Evolutionary conservation across 495 filamentous ascomycete species (phyloP).

Genomic region (Aspergillus haitiensis): DNA sequence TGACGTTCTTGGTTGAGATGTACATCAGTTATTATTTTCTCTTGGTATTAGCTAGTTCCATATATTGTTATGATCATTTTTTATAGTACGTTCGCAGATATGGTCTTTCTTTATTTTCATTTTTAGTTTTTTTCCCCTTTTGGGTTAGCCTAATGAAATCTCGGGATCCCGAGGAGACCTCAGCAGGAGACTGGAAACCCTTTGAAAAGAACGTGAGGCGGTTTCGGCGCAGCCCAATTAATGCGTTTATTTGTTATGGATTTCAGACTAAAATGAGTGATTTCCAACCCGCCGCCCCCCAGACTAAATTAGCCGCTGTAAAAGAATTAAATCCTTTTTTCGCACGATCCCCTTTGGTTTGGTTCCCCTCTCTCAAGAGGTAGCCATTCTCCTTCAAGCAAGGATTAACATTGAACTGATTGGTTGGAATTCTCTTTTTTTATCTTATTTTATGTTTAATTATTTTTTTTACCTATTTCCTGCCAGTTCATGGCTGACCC

Average conservation of each 20-base stretch:
- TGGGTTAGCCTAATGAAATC: slow-evolving; percentile 3
- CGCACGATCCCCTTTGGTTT: slow-evolving; percentile 12
- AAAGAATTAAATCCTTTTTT: slow-evolving; percentile 1
- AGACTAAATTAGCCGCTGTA: neutral
- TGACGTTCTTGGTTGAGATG: slow-evolving; percentile 2
- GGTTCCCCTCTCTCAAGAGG: slow-evolving; percentile 1
- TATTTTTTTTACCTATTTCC: neutral
- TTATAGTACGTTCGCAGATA: neutral
- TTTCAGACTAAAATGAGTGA: slow-evolving; percentile 7
- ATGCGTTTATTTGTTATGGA: neutral
- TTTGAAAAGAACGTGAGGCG: neutral
- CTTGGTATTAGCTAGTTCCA: slow-evolving; percentile 14
- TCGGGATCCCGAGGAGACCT: neutral
- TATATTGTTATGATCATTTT: slow-evolving; percentile 1
- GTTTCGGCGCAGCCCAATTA: slow-evolving; percentile 5
- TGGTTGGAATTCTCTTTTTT: neutral
- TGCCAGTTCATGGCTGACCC: neutral
- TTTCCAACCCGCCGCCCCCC: slow-evolving; percentile 7
- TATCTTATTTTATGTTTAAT: slow-evolving; percentile 7
- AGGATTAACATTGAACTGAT: slow-evolving; percentile 4
- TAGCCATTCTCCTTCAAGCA: slow-evolving; percentile 12
- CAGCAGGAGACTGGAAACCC: no score
- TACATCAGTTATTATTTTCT: slow-evolving; percentile 2
- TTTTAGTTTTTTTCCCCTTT: neutral
- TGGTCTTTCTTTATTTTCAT: neutral